Base-by-base conservation (phyloP, 805 yeast genomes). In the Saturnispora mendoncae region DNA sequence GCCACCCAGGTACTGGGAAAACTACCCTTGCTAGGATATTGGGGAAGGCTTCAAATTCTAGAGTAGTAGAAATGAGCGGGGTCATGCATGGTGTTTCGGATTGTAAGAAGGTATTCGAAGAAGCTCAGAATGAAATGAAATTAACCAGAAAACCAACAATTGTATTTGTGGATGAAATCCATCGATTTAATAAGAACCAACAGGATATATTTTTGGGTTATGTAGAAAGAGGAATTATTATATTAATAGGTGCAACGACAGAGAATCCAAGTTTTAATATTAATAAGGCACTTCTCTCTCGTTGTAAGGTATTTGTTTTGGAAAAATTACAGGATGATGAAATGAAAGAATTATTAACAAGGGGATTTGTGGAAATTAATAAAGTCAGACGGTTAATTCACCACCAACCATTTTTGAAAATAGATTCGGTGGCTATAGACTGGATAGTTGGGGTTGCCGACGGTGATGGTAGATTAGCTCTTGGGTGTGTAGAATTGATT, bases 1-100 rank as follows among this genome's bases (percentile, higher is more conserved):
- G 99, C 0, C 95, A 95, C 1, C 94, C 97, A 2, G 98, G 98
- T 0, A 88, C 86, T 3, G 90, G 92, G 68, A 92, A 92, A 56
- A 92, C 98, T 0, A 81, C 96, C 0, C 56, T 92, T 21, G 66
- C 66, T 3, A 50, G 71, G 31, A 71, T 80, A 27, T 61, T 83
- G n/a, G 79, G 87, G 0, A 54, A 62, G 13, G 62, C 67, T n/a
- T 63, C 76, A 2, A 65, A 67, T 33, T 66, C 76, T 35, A 66
- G 78, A 34, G 78, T 86, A 55, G 69, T 84, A 3, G 97, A 88
- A 58, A 64, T 87, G 33, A 84, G 94, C 41, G 97, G 97, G 0
- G 84, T 97, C 0, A 72, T 76, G 41, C 74, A 80, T 35, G 78
- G 85, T 0, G 66, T 80, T 0, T 59, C 65, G 1, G 95, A 87